Evolutionary conservation across 768 basidiomycete species (phyloP).

Genomic region (Mycena chlorophos): DNA sequence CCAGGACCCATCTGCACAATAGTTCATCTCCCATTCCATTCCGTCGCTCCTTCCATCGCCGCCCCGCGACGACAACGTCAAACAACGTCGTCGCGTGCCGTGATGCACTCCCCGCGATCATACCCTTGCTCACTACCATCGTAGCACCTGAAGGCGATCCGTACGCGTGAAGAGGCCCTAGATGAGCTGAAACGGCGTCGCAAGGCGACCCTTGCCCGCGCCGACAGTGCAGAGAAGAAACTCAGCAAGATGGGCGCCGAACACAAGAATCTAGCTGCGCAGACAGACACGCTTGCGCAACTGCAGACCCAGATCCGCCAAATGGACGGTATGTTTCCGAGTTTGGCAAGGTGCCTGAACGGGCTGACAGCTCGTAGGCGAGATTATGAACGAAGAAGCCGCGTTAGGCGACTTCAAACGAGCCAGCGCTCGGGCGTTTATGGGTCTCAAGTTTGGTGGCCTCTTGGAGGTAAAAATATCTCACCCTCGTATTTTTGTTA

Average conservation of each 20-base stretch:
- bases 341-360: not conserved
- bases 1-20: too few species aligned
- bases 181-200: conserved; percentile 75
- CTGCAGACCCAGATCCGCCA: conserved; percentile 74
- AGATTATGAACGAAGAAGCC: conserved; percentile 83
- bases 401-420: conserved; percentile 84
- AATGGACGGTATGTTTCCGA: conserved; percentile 54
- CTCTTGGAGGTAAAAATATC: conserved; percentile 76
- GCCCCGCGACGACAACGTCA: not conserved
- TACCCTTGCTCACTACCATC: not conserved
- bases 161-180: conserved; percentile 80
- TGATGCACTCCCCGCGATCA: not conserved
- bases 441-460: conserved; percentile 87
- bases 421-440: conserved; percentile 60
- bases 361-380: conserved; percentile 26
- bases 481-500: too few species aligned
- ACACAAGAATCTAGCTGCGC: conserved; percentile 76
- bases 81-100: not conserved
- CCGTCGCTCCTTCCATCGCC: not conserved
- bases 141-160: conserved; percentile 72
- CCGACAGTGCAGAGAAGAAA: conserved; percentile 85
- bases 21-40: too few species aligned
- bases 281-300: conserved; percentile 70
- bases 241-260: conserved; percentile 87
- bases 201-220: conserved; percentile 62